Evolutionary conservation across 768 basidiomycete genomes (phyloP), one percentile per base, ranked within the genome.

Genomic region (Saitozyma sp.): DNA sequence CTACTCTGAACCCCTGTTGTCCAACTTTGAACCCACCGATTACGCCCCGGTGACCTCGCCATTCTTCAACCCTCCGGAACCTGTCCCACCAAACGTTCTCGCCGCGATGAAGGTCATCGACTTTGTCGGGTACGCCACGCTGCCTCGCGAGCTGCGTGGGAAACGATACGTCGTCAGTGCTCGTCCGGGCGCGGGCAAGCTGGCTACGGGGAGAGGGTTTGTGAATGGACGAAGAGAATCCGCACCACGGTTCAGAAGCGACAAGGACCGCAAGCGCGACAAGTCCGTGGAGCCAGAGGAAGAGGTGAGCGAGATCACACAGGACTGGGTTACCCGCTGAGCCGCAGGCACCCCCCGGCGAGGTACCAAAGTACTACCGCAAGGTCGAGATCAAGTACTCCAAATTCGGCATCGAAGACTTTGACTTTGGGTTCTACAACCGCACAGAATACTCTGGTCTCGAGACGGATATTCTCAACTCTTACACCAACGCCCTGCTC

Each of bases 361-460:
- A 69, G 10, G 85, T 92, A 53, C 91, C 94, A 0, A 85, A 84
- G 59, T 84, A 87, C 63, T 99, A 96, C 78, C 87, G 90, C 61
- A 89, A 88, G 71, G 93, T 96, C 14, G 94, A 97, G 80, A 99
- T 99, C 72, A 92, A 94, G 79, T 99, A 99, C 77, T 94, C 91
- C 45, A 95, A 94, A 73, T 99, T 99, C 72, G 95, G 95, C 5
- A 91, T 98, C 16, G 95, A 97, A 76, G 95, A 99, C 79, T 99
- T 99, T 73, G 96, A 99, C 79, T 99, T 99, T 73, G 95, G 85
- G 93, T 98, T 91, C 78, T 98, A 93, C 81, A 99, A 99, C 79
- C 87, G 87, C 75, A 98, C 96, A 0, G 77, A 85, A 17, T 92
- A 85, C 71, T 94, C 92, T 58, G 96, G 96, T 6, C 83, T 99